Evolutionary conservation across 176 grass and related monocot species (phyloP).

Genomic region (Melocanna baccifera): DNA sequence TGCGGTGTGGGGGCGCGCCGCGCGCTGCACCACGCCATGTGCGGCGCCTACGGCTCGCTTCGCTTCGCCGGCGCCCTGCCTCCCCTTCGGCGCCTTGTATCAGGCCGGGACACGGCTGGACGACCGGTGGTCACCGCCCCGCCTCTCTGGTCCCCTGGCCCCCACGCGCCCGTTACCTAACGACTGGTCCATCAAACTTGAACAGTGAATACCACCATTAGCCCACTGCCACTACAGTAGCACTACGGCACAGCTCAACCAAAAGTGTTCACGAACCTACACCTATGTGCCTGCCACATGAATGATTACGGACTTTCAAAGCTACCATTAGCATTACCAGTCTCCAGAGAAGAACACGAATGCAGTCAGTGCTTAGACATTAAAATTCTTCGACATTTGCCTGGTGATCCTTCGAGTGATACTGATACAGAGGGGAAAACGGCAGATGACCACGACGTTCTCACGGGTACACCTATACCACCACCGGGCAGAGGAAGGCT

Average conservation of each 20-base stretch:
- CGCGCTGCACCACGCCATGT: background rate
- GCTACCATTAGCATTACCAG: background rate
- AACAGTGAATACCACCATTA: background rate
- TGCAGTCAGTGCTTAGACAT: background rate
- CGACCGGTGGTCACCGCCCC: constrained; percentile 3
- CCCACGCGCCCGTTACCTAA: background rate
- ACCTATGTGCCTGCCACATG: too few species aligned
- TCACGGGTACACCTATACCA: background rate
- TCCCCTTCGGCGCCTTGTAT: background rate
- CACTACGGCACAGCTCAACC: background rate
- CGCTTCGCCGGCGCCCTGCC: constrained; percentile 3
- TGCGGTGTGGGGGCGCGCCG: background rate
- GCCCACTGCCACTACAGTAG: background rate
- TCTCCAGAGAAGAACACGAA: too few species aligned
- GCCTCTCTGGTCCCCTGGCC: background rate
- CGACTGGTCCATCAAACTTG: background rate
- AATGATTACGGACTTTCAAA: too few species aligned
- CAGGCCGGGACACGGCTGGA: background rate
- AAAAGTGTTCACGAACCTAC: background rate
- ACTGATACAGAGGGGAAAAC: background rate
- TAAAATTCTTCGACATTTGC: background rate
- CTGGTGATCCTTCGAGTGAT: background rate
- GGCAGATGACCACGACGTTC: background rate
- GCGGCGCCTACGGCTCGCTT: background rate
- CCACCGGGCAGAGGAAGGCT: background rate